phyloP scores from a whole-genome alignment of 2,329 filamentous ascomycete genomes.

The Pseudocercospora eumusae region DNA sequence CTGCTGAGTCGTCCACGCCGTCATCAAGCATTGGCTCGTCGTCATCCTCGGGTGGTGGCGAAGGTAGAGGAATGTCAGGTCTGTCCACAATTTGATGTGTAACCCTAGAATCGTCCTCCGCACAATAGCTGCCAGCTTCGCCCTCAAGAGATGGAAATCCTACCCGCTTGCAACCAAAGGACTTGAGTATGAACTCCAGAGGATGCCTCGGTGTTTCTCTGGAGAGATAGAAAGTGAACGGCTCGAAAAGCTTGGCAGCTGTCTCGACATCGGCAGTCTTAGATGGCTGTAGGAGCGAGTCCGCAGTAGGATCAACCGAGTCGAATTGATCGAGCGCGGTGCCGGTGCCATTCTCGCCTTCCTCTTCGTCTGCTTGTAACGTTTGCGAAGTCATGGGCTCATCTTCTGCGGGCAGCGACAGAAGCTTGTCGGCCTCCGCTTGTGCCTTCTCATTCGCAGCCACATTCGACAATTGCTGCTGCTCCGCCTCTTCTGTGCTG shows the following conservation, averaged over 20 bases:
- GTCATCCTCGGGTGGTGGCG: slow-evolving; percentile 38
- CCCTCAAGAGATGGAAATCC: slow-evolving; percentile 92
- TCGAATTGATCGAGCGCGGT: slow-evolving; percentile 85
- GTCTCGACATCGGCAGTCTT: slow-evolving; percentile 60
- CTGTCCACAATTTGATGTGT: slow-evolving; percentile 97
- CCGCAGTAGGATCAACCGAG: slow-evolving; percentile 77
- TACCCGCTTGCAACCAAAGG: slow-evolving; percentile 93
- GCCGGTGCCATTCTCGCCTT: slow-evolving; percentile 19
- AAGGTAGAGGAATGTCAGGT: slow-evolving; percentile 63
- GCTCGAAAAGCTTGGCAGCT: slow-evolving; percentile 75
- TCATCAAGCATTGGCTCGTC: slow-evolving; percentile 51
- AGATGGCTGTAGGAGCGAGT: slow-evolving; percentile 79
- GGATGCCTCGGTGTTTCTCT: slow-evolving; percentile 89
- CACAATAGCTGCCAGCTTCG: slow-evolving; percentile 81
- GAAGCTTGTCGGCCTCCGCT: slow-evolving; percentile 51
- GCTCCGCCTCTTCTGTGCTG: slow-evolving; percentile 36
- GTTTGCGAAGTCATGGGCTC: slow-evolving; percentile 42
- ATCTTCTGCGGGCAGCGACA: slow-evolving; percentile 40
- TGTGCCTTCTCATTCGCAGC: slow-evolving; percentile 47
- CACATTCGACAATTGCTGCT: slow-evolving; percentile 32
- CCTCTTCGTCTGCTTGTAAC: slow-evolving; percentile 37
- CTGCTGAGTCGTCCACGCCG: slow-evolving; percentile 61
- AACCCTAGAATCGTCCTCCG: slow-evolving; percentile 81
- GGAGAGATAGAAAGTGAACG: slow-evolving; percentile 88
- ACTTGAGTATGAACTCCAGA: slow-evolving; percentile 86